Base-by-base conservation (phyloP, 73 alveolate genomes). In the Symbiodinium pilosum region DNA sequence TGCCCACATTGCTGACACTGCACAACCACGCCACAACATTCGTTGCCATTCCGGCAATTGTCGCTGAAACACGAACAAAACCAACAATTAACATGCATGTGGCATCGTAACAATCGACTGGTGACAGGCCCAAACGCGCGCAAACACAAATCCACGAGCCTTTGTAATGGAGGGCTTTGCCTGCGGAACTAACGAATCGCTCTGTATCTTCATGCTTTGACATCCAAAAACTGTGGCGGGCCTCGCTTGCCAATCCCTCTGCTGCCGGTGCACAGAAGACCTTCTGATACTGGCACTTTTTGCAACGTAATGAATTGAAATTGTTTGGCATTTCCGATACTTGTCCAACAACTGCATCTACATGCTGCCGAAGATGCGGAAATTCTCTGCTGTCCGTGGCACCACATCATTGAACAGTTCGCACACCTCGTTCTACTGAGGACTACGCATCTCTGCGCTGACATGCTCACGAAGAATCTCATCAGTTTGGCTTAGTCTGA, bases 371-470 rank as follows among this genome's bases (percentile, higher is more conserved):
- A 26, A 64, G 81, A 18, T 24, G 77, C 97, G 97, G 40, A 91
- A 91, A 42, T 91, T 91, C 41, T 91, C 97, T 24, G 97, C 97
- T 0, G 97, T 91, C 26, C 71, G 77, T 24, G 97, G 97, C 73
- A 91, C 97, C 34, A 69, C 97, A n/a, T 91, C 97, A 34, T 32
- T 91, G 97, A 91, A 91, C 43, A 91, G 97, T 54, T 91, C 97
- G 77, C 97, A 91, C 11, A 91, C 89, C 97, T 73, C 8, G 11
- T 20, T 30, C 71, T 21, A 54, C n/a, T 20, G 8, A 2, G 16
- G 28, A 6, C 86, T 4, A 16, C 16, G 16, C 86, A 32, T 21
- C 32, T 32, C 43, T 24, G 26, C 16, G 11, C 86, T 26, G 51
- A 5, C 14, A 4, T 38, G 42, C 43, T n/a, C 39, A 39, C n/a